Conservation (phyloP, 2,329 filamentous ascomycete genomes). For the Pseudogymnoascus sp. region DNA sequence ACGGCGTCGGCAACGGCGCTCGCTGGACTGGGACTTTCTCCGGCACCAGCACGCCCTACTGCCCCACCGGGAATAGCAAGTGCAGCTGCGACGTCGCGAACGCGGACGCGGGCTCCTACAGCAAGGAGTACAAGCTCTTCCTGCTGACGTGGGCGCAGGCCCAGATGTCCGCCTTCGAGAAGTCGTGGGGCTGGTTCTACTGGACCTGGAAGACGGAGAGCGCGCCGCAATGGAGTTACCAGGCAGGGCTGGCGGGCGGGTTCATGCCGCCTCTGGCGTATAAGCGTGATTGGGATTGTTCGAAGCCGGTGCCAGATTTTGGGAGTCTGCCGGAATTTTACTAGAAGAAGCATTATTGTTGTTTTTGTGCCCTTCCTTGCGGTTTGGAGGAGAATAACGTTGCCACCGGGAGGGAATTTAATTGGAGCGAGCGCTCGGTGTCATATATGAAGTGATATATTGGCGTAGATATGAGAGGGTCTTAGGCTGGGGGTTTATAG, state of each 20-base stretch:
- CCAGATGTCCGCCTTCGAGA: slow-evolving; percentile 91
- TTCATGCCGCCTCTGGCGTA: slow-evolving; percentile 73
- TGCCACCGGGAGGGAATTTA: slow-evolving; percentile 34
- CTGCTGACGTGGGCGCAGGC: slow-evolving; percentile 85
- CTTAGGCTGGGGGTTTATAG: background rate
- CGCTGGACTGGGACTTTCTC: slow-evolving; percentile 87
- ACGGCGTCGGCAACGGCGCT: slow-evolving; percentile 79
- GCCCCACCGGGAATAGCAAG: slow-evolving; percentile 54
- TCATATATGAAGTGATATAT: background rate
- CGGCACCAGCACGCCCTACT: slow-evolving; percentile 63
- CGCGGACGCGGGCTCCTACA: slow-evolving; percentile 61
- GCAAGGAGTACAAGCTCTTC: slow-evolving; percentile 70
- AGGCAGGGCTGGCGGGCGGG: slow-evolving; percentile 65
- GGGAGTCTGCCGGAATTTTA: slow-evolving; percentile 42
- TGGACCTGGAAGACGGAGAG: slow-evolving; percentile 96
- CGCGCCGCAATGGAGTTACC: slow-evolving; percentile 86
- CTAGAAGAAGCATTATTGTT: slow-evolving; percentile 16
- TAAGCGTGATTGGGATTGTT: slow-evolving; percentile 59
- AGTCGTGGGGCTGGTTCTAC: slow-evolving; percentile 96
- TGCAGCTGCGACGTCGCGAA: slow-evolving; percentile 75
- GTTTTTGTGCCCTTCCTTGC: too few relatives aligned
- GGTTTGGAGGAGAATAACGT: too few relatives aligned
- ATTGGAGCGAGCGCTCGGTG: slow-evolving; percentile 22
- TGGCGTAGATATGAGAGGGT: background rate
- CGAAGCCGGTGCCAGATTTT: slow-evolving; percentile 43